These are phyloP conservation scores for Helminthosporium solani DNA, from an alignment of 2,329 filamentous ascomycete genomes.

Conservation along the genomic window DNA sequence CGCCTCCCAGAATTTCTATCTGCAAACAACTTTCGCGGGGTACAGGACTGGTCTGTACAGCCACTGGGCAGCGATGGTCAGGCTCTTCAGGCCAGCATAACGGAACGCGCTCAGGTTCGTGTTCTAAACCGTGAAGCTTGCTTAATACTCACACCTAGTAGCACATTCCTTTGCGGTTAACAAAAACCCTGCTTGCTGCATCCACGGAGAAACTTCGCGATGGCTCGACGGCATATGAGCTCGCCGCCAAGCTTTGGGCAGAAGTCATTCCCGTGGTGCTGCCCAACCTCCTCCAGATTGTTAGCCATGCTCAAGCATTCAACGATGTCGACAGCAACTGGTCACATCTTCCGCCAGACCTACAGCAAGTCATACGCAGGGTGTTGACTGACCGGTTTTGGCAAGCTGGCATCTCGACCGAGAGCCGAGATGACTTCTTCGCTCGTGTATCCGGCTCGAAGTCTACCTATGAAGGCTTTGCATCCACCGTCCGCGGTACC, in stretches of 20 bases:
- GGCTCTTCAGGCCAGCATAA: conserved; percentile 74
- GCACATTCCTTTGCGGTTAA: conserved; percentile 77
- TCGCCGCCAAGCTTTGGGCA: conserved; percentile 80
- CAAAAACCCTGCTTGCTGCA: conserved; percentile 88
- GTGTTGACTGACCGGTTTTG: conserved; percentile 95
- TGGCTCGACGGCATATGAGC: conserved; percentile 68
- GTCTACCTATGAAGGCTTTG: conserved; percentile 86
- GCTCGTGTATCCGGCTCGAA: conserved; percentile 86
- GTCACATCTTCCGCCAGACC: conserved; percentile 71
- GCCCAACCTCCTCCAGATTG: conserved; percentile 80
- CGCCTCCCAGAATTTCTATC: conserved; percentile 79
- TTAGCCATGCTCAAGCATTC: conserved; percentile 87
- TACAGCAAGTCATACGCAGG: conserved; percentile 73
- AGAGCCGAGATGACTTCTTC: conserved; percentile 96
- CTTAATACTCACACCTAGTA: conserved; percentile 43
- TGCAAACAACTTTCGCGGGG: conserved; percentile 68
- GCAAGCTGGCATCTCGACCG: conserved; percentile 95
- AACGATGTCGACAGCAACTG: conserved; percentile 80
- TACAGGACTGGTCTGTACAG: conserved; percentile 79
- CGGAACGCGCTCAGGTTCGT: conserved; percentile 65
- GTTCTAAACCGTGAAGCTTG: not conserved
- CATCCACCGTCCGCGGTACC: conserved; percentile 86
- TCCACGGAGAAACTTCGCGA: conserved; percentile 87
- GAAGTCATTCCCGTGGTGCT: conserved; percentile 79
- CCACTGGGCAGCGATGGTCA: conserved; percentile 77